These are phyloP conservation scores for Nadsonia commutata DNA, from an alignment of 1,139 yeast genomes.

Conservation along the genomic window DNA sequence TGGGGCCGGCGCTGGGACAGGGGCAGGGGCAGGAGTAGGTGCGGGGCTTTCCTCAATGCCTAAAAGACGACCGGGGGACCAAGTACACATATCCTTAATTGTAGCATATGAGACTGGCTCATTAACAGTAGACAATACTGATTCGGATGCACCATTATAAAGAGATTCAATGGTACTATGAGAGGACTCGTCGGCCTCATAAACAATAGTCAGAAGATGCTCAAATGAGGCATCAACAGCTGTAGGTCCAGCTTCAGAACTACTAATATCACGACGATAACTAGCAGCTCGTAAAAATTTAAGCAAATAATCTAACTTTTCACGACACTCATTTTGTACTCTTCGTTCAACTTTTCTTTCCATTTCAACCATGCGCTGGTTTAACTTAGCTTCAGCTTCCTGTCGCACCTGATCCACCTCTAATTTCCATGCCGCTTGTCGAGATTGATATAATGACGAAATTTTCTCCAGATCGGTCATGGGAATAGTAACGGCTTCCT, in stretches of 20 bases:
- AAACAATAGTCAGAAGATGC: conserved; percentile 18
- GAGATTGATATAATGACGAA: conserved; percentile 13
- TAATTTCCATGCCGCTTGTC: conserved; percentile 3
- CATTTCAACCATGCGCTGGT: conserved; percentile 10
- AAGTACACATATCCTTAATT: conserved; percentile 11
- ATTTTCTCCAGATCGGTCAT: conserved; percentile 23
- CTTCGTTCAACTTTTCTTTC: conserved; percentile 2
- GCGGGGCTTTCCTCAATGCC: background rate
- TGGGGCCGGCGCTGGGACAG: too few species aligned
- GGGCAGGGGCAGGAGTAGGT: background rate
- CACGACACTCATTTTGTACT: conserved; percentile 12
- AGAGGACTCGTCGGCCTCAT: conserved; percentile 22
- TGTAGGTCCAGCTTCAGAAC: conserved; percentile 14
- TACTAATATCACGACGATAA: conserved; percentile 15
- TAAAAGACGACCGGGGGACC: background rate
- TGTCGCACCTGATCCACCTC: conserved; percentile 9
- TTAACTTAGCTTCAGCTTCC: conserved; percentile 8
- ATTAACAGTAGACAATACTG: conserved; percentile 13
- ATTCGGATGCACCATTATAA: conserved; percentile 15
- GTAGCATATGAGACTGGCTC: conserved; percentile 13
- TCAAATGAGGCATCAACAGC: conserved; percentile 17
- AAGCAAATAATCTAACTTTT: conserved; percentile 16
- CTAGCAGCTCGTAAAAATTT: conserved; percentile 24
- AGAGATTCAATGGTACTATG: conserved; percentile 21
- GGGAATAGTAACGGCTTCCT: conserved; percentile 24